These are phyloP conservation scores for Blastobotrys aristatus DNA, from an alignment of 1,139 yeast genomes.

Conservation along the genomic window DNA sequence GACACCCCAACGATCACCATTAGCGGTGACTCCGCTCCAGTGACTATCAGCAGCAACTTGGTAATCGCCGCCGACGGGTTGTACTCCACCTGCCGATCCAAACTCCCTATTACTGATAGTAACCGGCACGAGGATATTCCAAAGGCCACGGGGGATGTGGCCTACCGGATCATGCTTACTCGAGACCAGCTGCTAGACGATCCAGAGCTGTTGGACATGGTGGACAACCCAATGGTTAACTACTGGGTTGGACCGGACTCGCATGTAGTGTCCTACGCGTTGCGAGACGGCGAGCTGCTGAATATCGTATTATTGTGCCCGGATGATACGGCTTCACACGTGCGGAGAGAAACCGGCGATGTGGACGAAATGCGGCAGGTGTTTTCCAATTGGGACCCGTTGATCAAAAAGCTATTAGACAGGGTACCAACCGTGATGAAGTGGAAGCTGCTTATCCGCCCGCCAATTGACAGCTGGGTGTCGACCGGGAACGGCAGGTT, in stretches of 20 bases:
- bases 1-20: slow-evolving; percentile 24
- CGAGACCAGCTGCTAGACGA: slow-evolving; percentile 2
- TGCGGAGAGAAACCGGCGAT: slow-evolving; percentile 6
- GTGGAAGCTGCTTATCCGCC: slow-evolving; percentile 13
- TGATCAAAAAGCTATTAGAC: slow-evolving; percentile 5
- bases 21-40: neutral
- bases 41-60: slow-evolving; percentile 29
- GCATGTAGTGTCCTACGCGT: slow-evolving; percentile 19
- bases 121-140: neutral
- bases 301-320: slow-evolving; percentile 21
- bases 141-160: slow-evolving; percentile 11
- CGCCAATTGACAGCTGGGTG: slow-evolving; percentile 16
- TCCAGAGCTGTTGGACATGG: slow-evolving; percentile 9
- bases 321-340: slow-evolving; percentile 16
- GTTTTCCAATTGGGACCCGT: slow-evolving; percentile 11
- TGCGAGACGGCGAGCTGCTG: slow-evolving; percentile 19
- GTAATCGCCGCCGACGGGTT: slow-evolving; percentile 39
- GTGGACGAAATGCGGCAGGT: slow-evolving; percentile 8
- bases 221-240: slow-evolving; percentile 9
- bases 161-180: slow-evolving; percentile 10
- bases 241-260: slow-evolving; percentile 14
- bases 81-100: slow-evolving; percentile 10
- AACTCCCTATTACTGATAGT: neutral
- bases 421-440: slow-evolving; percentile 7
- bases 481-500: slow-evolving; percentile 12